Base-by-base conservation (phyloP, 805 yeast species). In the Sungouiozyma ichnusensis region DNA sequence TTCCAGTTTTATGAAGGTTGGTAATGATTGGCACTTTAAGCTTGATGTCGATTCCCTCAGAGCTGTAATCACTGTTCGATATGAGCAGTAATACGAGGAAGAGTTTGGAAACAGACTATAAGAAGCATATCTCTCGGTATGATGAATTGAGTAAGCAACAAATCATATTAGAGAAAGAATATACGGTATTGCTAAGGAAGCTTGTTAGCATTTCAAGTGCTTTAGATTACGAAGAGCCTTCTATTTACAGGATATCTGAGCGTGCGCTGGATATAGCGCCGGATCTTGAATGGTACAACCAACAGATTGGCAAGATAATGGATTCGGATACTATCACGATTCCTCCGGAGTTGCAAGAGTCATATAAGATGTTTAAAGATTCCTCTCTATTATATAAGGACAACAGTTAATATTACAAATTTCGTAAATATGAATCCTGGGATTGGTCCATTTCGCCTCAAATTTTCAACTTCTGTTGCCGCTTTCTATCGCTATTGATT, bases 401-500 rank as follows among this genome's bases (percentile, higher is more conserved):
- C 39, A 36, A 40, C 3, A 6, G 9, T 11, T 24, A 24, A 16
- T n/a, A n/a, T n/a, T n/a, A n/a, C 15, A 33, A 33, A 17, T 29
- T 38, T 20, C 24, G 31, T 33, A 38, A 16, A n/a, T 38, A 38
- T 29, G 31, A 16, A 37, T 16, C 24, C 11, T n/a, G 36, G 11
- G 16, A 15, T 33, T n/a, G 11, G 29, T 7, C 29, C 6, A 7
- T 24, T 24, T 24, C 29, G 9, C 11, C 29, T 24, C 29, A 24
- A 7, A 24, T 24, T 24, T 24, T 37, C 35, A 42, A 34, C 17
- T 39, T 20, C 29, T 35, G 34, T 36, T 19, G 35, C 36, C 32
- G 34, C 40, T 43, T 66, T 42, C 72, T 61, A 42, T 73, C 76
- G 39, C 69, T 63, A 53, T 65, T 69, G 31, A 76, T 66, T 39